Conservation (phyloP, 1,139 yeast genomes). For the Diutina ranongensis region DNA sequence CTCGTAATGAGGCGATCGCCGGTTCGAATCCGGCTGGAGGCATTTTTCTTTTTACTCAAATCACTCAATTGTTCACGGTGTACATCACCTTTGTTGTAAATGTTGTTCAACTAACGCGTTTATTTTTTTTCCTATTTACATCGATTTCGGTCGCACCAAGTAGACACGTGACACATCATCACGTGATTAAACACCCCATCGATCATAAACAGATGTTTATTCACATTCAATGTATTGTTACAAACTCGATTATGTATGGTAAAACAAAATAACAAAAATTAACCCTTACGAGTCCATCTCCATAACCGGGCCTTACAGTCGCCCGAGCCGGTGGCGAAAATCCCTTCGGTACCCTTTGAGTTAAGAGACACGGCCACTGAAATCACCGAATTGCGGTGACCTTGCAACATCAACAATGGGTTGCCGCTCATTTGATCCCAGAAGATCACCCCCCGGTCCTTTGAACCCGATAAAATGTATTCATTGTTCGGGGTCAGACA, state of each 20-base stretch:
- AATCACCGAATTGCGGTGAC: constrained; percentile 92
- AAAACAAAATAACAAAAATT: constrained; percentile 1
- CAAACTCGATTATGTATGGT: background rate
- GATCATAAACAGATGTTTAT: too few species aligned
- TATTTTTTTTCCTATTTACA: too few species aligned
- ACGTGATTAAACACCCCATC: too few species aligned
- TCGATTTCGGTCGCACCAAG: too few species aligned
- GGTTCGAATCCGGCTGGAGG: constrained; percentile 79
- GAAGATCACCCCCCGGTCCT: constrained; percentile 93
- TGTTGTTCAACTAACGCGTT: too few species aligned
- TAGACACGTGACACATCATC: too few species aligned
- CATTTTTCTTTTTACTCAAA: too few species aligned
- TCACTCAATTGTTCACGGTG: too few species aligned
- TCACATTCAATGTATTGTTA: constrained; percentile 3
- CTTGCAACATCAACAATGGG: constrained; percentile 91
- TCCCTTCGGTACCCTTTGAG: constrained; percentile 57
- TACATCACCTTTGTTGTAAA: too few species aligned
- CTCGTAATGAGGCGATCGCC: constrained; percentile 88
- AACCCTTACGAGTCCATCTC: constrained; percentile 41
- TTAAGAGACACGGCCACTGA: constrained; percentile 83
- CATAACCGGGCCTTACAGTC: constrained; percentile 97
- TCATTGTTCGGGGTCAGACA: constrained; percentile 92
- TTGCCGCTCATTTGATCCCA: constrained; percentile 94
- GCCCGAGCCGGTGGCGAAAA: constrained; percentile 96
- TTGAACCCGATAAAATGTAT: constrained; percentile 87